These are phyloP conservation scores for Cryptosporidium felis DNA, from an alignment of 169 alveolate genomes.

Conservation along the genomic window DNA sequence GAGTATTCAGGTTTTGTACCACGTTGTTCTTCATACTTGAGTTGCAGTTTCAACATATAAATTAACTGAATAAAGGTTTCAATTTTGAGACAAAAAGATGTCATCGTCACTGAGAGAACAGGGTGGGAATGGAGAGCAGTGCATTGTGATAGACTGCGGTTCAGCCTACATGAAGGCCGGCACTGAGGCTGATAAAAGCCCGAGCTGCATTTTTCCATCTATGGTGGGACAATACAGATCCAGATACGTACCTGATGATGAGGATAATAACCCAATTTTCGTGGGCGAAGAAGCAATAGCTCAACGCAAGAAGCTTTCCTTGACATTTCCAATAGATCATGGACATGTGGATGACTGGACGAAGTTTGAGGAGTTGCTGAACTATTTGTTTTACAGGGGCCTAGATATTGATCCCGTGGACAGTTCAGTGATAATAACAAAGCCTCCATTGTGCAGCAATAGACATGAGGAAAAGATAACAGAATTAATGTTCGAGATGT, in stretches of 20 bases:
- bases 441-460: slow-evolving; percentile 76
- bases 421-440: slow-evolving; percentile 76
- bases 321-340: slow-evolving; percentile 79
- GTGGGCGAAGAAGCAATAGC: slow-evolving; percentile 80
- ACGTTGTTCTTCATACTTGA: too few relatives aligned
- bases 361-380: slow-evolving; percentile 75
- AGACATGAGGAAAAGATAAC: slow-evolving; percentile 79
- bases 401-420: slow-evolving; percentile 73
- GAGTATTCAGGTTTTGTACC: too few relatives aligned
- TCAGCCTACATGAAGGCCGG: slow-evolving; percentile 83
- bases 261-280: slow-evolving; percentile 79
- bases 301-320: slow-evolving; percentile 68
- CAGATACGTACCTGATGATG: slow-evolving; percentile 78
- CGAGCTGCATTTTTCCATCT: slow-evolving; percentile 79
- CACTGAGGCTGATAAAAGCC: slow-evolving; percentile 80
- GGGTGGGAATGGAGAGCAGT: slow-evolving; percentile 20
- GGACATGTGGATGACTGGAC: slow-evolving; percentile 82
- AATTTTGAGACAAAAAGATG: not conserved
- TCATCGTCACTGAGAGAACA: slow-evolving; percentile 26
- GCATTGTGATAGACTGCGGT: slow-evolving; percentile 72
- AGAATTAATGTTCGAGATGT: slow-evolving; percentile 84
- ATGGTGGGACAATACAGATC: slow-evolving; percentile 78
- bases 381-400: slow-evolving; percentile 70
- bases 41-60: too few relatives aligned
- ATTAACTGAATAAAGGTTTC: not conserved